Percentiles rank a stretch among this genome's conserved stretches.
Conservation (phyloP, 2,329 filamentous ascomycete species). For the Dothistroma septosporum region DNA sequence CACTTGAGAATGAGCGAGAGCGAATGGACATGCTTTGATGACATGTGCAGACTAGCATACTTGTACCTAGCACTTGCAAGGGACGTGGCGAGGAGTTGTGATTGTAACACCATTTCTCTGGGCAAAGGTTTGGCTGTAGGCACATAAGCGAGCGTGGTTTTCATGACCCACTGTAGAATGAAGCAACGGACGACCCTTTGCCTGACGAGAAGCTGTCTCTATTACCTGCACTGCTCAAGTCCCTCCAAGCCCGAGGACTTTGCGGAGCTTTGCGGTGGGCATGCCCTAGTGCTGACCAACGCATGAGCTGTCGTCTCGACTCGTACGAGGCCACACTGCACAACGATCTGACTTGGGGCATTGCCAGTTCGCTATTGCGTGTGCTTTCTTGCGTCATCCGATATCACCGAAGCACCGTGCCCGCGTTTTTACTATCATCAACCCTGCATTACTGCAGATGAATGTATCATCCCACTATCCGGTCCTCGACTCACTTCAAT, state of each 20-base stretch:
- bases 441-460: not conserved
- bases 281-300: too few species aligned
- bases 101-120: conserved; percentile 7
- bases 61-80: conserved; percentile 1
- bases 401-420: not conserved
- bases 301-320: too few species aligned
- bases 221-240: not conserved
- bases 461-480: not conserved
- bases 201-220: not conserved
- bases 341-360: not conserved
- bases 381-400: not conserved
- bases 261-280: too few species aligned
- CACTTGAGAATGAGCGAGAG: not conserved
- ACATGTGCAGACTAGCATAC: conserved; percentile 5
- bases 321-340: not conserved
- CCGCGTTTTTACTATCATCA: not conserved
- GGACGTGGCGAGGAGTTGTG: conserved; percentile 6
- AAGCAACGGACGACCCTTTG: conserved; percentile 2
- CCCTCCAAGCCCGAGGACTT: not conserved
- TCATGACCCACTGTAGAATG: conserved; percentile 10
- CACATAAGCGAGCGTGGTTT: conserved; percentile 9
- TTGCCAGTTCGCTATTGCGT: not conserved
- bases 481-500: not conserved
- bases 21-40: conserved; percentile 1
- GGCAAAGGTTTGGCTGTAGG: conserved; percentile 1